These are phyloP conservation scores for Trichoderma aggressivum DNA, from an alignment of 2,329 filamentous ascomycete genomes.

Conservation along the genomic window DNA sequence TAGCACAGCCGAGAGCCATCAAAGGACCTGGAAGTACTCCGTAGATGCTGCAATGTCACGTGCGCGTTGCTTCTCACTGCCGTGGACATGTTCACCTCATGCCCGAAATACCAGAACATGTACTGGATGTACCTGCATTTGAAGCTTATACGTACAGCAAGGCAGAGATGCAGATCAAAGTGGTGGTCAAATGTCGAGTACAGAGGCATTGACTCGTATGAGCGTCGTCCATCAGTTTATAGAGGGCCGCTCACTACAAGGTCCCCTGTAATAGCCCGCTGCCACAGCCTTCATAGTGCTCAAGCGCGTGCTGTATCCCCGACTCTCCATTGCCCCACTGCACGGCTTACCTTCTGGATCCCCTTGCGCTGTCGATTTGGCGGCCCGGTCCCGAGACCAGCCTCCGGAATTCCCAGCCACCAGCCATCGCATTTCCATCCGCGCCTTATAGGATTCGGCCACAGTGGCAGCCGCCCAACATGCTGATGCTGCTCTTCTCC, in stretches of 20 bases:
- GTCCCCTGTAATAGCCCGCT: background rate
- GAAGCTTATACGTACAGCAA: background rate
- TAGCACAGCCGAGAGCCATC: background rate
- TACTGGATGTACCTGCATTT: background rate
- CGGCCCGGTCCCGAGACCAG: conserved; percentile 20
- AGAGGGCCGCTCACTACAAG: background rate
- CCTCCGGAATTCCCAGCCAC: conserved; percentile 20
- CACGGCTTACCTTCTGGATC: background rate
- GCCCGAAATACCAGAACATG: no score
- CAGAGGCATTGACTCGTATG: background rate
- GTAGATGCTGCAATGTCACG: background rate
- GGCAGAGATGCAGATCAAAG: background rate
- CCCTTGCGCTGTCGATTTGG: conserved; percentile 1
- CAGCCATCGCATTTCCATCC: conserved; percentile 19
- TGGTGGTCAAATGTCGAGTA: background rate
- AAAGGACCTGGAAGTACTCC: no score
- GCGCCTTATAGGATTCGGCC: conserved; percentile 1
- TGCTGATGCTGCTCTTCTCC: conserved; percentile 6
- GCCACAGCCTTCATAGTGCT: background rate
- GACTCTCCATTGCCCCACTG: background rate
- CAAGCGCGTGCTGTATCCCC: background rate
- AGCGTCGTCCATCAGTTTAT: background rate
- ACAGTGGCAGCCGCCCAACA: background rate
- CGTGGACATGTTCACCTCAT: background rate
- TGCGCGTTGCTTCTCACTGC: background rate